A percentile compares a stretch with the other conserved stretches of the same genome.
Evolutionary conservation across 2,329 filamentous ascomycete species (phyloP).

Genomic region (Trichoderma atroviride): DNA sequence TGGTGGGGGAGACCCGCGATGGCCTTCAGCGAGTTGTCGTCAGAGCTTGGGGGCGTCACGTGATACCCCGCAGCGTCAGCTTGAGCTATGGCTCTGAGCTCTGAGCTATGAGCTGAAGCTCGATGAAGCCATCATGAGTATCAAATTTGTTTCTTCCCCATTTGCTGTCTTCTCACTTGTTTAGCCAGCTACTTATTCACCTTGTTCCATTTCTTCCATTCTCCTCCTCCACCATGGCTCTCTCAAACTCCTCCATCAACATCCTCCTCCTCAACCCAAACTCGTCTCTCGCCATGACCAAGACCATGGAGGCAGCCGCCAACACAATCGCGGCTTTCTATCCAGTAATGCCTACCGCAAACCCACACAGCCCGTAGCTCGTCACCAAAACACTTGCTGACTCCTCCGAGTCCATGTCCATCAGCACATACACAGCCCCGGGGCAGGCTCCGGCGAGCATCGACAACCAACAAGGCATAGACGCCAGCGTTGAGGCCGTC

Average conservation of each 20-base stretch:
- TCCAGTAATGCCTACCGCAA: constrained; percentile 42
- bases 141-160: too few species aligned
- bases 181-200: not conserved
- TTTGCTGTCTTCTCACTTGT: too few species aligned
- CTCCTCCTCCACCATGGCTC: constrained; percentile 5
- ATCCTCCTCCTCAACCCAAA: constrained; percentile 81
- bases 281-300: constrained; percentile 72
- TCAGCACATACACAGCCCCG: constrained; percentile 69
- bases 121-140: not conserved
- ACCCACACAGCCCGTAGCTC: constrained; percentile 40
- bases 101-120: not conserved
- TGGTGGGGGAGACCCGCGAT: constrained; percentile 39
- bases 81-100: not conserved
- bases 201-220: not conserved
- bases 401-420: constrained; percentile 44
- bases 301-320: constrained; percentile 52
- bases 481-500: constrained; percentile 63
- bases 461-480: constrained; percentile 71
- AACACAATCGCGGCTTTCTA: constrained; percentile 15
- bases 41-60: constrained; percentile 44
- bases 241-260: constrained; percentile 27
- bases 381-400: constrained; percentile 11
- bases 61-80: constrained; percentile 40
- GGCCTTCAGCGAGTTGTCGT: constrained; percentile 35
- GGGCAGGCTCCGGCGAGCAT: constrained; percentile 70